Percentiles rank a stretch among this genome's conserved stretches.
phyloP scores from a whole-genome alignment of 108 stramenopile species.

The Nannochloropsis oceanica region DNA sequence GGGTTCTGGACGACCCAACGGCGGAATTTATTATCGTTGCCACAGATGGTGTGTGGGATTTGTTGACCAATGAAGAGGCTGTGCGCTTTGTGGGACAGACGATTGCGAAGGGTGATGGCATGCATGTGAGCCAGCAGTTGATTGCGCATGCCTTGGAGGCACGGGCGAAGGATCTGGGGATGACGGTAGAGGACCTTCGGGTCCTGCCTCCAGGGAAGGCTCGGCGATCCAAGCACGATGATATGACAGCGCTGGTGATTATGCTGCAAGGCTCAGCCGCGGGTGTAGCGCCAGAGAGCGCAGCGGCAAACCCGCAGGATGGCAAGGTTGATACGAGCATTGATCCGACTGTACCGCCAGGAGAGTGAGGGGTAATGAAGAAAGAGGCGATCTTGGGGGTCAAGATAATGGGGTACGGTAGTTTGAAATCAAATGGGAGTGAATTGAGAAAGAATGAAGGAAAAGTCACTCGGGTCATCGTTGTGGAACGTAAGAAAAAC shows the following conservation, averaged over 20 bases:
- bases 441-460: no score
- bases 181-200: constrained; percentile 34
- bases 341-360: not conserved
- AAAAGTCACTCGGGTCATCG: no score
- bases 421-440: no score
- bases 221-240: constrained; percentile 39
- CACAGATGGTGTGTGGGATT: constrained; percentile 43
- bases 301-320: not conserved
- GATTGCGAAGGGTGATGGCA: not conserved
- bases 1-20: constrained; percentile 1
- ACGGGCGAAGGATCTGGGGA: constrained; percentile 13
- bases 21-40: constrained; percentile 35
- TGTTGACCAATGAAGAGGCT: constrained; percentile 31
- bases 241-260: constrained; percentile 32
- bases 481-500: no score
- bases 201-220: constrained; percentile 18
- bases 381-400: not conserved
- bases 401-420: not conserved
- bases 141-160: constrained; percentile 14
- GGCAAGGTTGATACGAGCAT: not conserved
- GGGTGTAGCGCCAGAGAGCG: not conserved
- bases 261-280: constrained; percentile 5
- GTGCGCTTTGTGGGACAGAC: constrained; percentile 31
- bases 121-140: not conserved
- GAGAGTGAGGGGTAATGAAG: not conserved